A percentile compares a stretch with the other conserved stretches of the same genome.
These are phyloP conservation scores for Hebeloma cylindrosporum DNA, from an alignment of 768 basidiomycete species.

Conservation along the genomic window DNA sequence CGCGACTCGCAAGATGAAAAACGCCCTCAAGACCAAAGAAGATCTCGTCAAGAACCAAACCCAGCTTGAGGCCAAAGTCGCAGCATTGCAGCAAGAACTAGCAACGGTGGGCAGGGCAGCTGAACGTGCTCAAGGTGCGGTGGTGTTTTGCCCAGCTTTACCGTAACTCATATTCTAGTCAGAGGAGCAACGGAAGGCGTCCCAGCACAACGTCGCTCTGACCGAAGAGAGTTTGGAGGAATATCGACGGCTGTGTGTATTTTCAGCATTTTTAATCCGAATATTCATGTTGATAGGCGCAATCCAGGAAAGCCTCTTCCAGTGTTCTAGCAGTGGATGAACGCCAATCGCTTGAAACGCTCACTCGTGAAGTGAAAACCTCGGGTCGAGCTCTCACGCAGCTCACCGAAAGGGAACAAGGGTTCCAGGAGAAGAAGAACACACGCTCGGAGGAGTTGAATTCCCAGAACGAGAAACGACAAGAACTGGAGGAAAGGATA, in stretches of 20 bases:
- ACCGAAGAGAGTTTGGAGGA: constrained; percentile 84
- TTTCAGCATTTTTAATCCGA: not conserved
- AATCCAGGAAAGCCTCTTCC: constrained; percentile 70
- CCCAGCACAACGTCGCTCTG: constrained; percentile 74
- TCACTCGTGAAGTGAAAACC: constrained; percentile 82
- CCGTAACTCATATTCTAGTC: not conserved
- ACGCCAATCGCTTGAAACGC: constrained; percentile 79
- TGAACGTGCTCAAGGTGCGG: constrained; percentile 74
- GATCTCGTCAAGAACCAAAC: constrained; percentile 59
- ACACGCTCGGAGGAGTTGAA: constrained; percentile 56
- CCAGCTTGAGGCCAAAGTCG: constrained; percentile 48
- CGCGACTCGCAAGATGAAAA: constrained; percentile 72
- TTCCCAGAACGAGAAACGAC: constrained; percentile 48
- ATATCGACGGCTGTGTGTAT: constrained; percentile 74
- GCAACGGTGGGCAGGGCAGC: constrained; percentile 65
- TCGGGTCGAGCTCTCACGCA: constrained; percentile 60
- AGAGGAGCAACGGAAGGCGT: constrained; percentile 76
- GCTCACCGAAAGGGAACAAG: constrained; percentile 67
- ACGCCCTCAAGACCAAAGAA: constrained; percentile 61
- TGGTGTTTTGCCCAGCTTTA: not conserved
- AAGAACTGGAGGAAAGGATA: constrained; percentile 68
- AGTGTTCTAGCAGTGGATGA: constrained; percentile 82
- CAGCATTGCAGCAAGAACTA: constrained; percentile 63
- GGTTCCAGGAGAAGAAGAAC: constrained; percentile 55
- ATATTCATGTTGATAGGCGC: not conserved